Base-by-base conservation (phyloP, 2,329 filamentous ascomycete genomes). In the Penicillium aurantiogriseum region DNA sequence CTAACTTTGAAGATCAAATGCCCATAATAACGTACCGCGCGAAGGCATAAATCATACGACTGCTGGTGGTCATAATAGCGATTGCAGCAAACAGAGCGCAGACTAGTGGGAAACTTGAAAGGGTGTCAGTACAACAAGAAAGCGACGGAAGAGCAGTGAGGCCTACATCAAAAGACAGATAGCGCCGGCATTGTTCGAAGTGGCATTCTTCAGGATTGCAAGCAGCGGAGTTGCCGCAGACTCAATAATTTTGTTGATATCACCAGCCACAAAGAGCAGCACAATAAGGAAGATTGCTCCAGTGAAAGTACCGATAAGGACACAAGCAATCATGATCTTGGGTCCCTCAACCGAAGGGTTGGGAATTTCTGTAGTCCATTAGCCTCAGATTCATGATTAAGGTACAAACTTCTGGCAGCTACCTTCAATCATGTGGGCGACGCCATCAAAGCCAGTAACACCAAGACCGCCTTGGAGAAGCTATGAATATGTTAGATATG, bases 301-400 rank as follows among this genome's bases (percentile, higher is more conserved):
- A 0, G 86, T 88, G 3, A 81, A 74, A 23, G 84, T 83, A 11
- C 86, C 86, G 47, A 88, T 88, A 7, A 74, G 75, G 33, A 88
- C 84, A 59, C 85, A 87, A 54, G 80, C 81, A 13, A 88, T 79
- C 85, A 89, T 88, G 56, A 88, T 86, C 61, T 81, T 83, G 6
- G 87, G 87, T 0, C 85, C 86, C 59, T 86, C 79, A 1, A 81
- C 74, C 1, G 83, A 69, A 23, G 74, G 69, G 46, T 77, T 74
- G 4, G 75, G 74, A 35, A 78, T 76, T 69, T 78, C 76, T 71
- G 38, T 21, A 33, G n/a, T 35, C 17, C 13, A 33, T 69, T 40
- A 65, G 52, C 49, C 19, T 36, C 8, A 6, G 11, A 13, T 17
- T 19, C 5, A 27, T n/a, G 11, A 10, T 25, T 1, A 42, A 17